Conservation (phyloP, 2,329 filamentous ascomycete genomes). For the Aspergillus cejpii region DNA sequence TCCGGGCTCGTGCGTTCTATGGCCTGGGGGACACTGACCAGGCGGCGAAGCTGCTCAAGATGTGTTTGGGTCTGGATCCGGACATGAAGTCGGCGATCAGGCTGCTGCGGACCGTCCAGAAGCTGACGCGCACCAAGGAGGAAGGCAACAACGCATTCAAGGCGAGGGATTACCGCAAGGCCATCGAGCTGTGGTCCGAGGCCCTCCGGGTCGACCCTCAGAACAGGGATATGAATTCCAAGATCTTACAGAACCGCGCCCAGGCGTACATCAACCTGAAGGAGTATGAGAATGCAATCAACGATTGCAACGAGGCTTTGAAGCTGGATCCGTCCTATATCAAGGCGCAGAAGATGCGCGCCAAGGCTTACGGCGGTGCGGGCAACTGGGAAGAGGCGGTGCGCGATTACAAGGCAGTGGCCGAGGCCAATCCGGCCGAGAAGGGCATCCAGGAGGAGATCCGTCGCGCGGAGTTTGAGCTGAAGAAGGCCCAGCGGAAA, state of each 20-base stretch:
- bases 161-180: constrained; percentile 67
- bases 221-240: constrained; percentile 90
- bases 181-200: constrained; percentile 75
- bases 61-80: constrained; percentile 82
- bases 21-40: constrained; percentile 92
- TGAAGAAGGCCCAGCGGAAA: constrained; percentile 96
- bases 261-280: constrained; percentile 74
- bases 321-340: constrained; percentile 74
- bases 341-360: constrained; percentile 90
- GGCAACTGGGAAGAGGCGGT: constrained; percentile 91
- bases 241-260: constrained; percentile 89
- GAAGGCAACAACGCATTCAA: constrained; percentile 91
- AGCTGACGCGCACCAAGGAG: constrained; percentile 86
- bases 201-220: constrained; percentile 77
- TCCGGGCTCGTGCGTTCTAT: constrained; percentile 81
- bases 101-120: constrained; percentile 82
- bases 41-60: constrained; percentile 84
- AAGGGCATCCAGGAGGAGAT: constrained; percentile 75
- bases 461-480: constrained; percentile 80
- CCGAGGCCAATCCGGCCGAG: constrained; percentile 77
- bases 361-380: constrained; percentile 76
- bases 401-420: constrained; percentile 77
- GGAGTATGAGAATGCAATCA: constrained; percentile 72
- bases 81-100: constrained; percentile 85
- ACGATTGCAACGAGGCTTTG: constrained; percentile 78